phyloP scores from a whole-genome alignment of 208 protist species.

The Leishmania tropica region DNA sequence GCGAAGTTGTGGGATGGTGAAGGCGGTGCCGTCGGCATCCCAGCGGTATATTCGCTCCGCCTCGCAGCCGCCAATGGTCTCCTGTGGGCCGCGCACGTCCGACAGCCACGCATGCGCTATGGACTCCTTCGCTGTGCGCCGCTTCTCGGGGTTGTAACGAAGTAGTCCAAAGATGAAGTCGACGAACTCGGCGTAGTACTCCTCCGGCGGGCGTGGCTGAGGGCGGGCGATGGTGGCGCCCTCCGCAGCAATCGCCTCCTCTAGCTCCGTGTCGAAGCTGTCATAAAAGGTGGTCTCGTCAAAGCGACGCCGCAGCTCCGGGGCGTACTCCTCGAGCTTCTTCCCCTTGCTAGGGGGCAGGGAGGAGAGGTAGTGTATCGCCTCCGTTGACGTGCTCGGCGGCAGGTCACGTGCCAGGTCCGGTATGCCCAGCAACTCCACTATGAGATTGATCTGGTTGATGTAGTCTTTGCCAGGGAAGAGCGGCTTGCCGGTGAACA shows the following conservation, averaged over 20 bases:
- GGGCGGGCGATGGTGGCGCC: conserved; percentile 10
- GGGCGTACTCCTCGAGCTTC: conserved; percentile 55
- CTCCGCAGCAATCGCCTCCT: conserved; percentile 14
- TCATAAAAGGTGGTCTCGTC: conserved; percentile 53
- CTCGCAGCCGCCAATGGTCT: conserved; percentile 49
- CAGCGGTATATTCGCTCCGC: conserved; percentile 43
- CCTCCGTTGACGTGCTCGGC: conserved; percentile 66
- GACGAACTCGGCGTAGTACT: conserved; percentile 70
- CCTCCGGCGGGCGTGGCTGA: conserved; percentile 20
- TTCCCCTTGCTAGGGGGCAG: conserved; percentile 52
- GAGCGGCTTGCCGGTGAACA: conserved; percentile 87
- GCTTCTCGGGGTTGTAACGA: conserved; percentile 91
- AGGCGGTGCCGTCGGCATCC: conserved; percentile 41
- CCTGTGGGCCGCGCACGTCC: conserved; percentile 45
- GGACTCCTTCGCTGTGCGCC: conserved; percentile 94
- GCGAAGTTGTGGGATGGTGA: conserved; percentile 57
- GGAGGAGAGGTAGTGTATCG: conserved; percentile 63
- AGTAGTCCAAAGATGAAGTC: conserved; percentile 93
- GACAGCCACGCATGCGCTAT: conserved; percentile 83
- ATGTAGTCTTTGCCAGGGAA: conserved; percentile 89
- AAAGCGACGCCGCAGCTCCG: conserved; percentile 50
- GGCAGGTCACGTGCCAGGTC: conserved; percentile 76
- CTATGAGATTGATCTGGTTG: conserved; percentile 87
- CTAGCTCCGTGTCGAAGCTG: conserved; percentile 40
- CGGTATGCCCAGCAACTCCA: conserved; percentile 70